A percentile compares a stretch with the other conserved stretches of the same genome.
These are phyloP conservation scores for Hansenula lynferdii DNA, from an alignment of 1,139 yeast species.

Conservation along the genomic window DNA sequence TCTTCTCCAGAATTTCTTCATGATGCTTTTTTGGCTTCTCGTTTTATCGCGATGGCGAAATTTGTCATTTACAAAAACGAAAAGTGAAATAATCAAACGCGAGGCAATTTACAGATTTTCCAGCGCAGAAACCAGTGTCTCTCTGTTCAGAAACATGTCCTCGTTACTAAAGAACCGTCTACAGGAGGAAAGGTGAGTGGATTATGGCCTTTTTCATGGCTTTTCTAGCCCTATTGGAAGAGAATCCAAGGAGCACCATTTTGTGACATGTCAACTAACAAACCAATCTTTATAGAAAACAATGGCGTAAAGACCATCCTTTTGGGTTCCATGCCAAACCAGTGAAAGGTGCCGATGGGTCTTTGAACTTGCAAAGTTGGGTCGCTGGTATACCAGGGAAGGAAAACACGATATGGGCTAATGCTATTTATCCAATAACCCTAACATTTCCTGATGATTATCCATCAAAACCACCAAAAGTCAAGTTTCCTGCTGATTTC, in stretches of 20 bases:
- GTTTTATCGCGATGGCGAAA: too few species aligned
- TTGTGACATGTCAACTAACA: too few species aligned
- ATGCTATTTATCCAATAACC: slow-evolving; percentile 84
- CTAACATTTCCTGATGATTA: slow-evolving; percentile 84
- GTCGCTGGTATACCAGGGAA: slow-evolving; percentile 96
- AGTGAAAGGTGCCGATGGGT: slow-evolving; percentile 67
- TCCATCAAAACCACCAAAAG: slow-evolving; percentile 96
- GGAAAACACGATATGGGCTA: slow-evolving; percentile 80
- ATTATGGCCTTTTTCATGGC: neutral
- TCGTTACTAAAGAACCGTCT: slow-evolving; percentile 22
- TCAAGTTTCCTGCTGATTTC: slow-evolving; percentile 80
- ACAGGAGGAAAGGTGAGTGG: slow-evolving; percentile 24
- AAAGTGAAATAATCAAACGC: too few species aligned
- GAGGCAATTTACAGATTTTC: too few species aligned
- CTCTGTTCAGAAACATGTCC: slow-evolving; percentile 5
- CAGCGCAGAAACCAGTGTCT: too few species aligned
- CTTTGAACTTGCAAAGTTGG: slow-evolving; percentile 84
- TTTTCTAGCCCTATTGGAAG: neutral
- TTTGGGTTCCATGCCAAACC: slow-evolving; percentile 97
- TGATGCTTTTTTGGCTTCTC: too few species aligned
- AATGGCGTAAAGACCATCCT: slow-evolving; percentile 99
- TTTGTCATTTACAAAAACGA: too few species aligned
- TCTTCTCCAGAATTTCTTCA: too few species aligned
- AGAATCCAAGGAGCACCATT: too few species aligned
- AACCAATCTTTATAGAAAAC: slow-evolving; percentile 47